Evolutionary conservation across 352 stramenopile genomes (phyloP), one percentile per base, ranked within the genome.

Genomic region (Phytophthora cryptogea): DNA sequence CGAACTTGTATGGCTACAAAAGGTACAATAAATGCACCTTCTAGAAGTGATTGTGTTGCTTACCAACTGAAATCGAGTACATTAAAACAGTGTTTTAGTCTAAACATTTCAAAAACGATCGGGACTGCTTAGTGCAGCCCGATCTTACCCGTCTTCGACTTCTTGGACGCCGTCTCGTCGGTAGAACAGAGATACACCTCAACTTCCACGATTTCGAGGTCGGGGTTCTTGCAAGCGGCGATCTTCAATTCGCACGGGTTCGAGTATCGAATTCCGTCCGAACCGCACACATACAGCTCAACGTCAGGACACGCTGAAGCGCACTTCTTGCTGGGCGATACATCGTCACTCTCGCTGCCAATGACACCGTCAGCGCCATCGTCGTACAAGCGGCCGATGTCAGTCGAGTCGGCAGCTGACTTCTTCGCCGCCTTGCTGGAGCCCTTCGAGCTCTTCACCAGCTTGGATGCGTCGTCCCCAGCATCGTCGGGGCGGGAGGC

Each of bases 271-370:
- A 49, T 10, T 10, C 43, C 43, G 26, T 49, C 14, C 5, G 43
- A 49, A 20, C 27, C 72, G 20, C 72, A 80, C 8, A 80, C 66
- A 9, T 51, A 51, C 5, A 54, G 14, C 47, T 59, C 45, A 6
- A 63, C 50, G 35, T 74, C 56, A 17, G 58, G 52, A 37, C 72
- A 80, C 27, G 27, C 51, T 10, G 14, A 28, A 16, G 66, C 54
- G 33, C 65, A 61, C 42, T 58, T 52, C 23, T 10, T 35, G 37
- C 8, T 54, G 17, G 20, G 7, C 8, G 31, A 43, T 8, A 45
- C 43, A 26, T n/a, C 36, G 36, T 23, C 36, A 41, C 37, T 68
- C 26, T 33, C 52, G 39, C 51, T 55, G 26, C 51, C 52, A 59
- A 54, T 55, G 17, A 54, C 33, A 42, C 42, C 63, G 2, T 30